Percentiles rank a stretch among this genome's conserved stretches.
Evolutionary conservation across 2,329 filamentous ascomycete genomes (phyloP).

Genomic region (Aureobasidium subglaciale): DNA sequence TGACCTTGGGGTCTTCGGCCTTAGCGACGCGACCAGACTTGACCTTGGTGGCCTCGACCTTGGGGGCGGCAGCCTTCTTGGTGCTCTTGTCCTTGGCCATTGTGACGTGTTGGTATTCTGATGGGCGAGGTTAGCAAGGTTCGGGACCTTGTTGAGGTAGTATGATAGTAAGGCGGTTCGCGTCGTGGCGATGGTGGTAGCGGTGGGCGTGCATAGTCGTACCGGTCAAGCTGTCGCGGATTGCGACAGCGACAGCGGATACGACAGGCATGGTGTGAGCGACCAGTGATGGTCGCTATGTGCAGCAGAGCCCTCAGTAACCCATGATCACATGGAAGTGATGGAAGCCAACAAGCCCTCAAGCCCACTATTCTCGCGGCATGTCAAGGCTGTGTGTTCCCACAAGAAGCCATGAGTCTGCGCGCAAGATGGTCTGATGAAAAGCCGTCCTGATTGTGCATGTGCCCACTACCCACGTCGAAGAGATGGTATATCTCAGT

Average conservation of each 20-base stretch:
- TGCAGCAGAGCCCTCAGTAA: conserved; percentile 27
- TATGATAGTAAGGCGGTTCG: conserved; percentile 5
- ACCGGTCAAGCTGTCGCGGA: conserved; percentile 10
- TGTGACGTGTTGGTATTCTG: conserved; percentile 14
- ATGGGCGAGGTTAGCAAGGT: conserved; percentile 4
- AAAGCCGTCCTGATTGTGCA: conserved; percentile 17
- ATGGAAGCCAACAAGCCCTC: conserved; percentile 34
- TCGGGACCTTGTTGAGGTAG: background rate
- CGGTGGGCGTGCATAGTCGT: conserved; percentile 2
- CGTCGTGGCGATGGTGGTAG: too few relatives aligned
- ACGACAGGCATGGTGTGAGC: background rate
- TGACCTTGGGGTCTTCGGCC: conserved; percentile 57
- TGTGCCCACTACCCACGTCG: conserved; percentile 16
- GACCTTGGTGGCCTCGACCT: conserved; percentile 35
- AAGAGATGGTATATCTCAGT: conserved; percentile 15
- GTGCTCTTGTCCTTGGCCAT: conserved; percentile 40
- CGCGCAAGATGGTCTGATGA: conserved; percentile 27
- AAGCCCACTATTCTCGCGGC: conserved; percentile 39
- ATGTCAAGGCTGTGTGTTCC: conserved; percentile 44
- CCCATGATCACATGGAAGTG: conserved; percentile 19
- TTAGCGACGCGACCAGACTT: conserved; percentile 65
- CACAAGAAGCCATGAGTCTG: conserved; percentile 42
- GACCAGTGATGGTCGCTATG: conserved; percentile 3
- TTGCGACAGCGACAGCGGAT: conserved; percentile 15
- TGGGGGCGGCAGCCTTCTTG: conserved; percentile 23